A percentile compares a stretch with the other conserved stretches of the same genome.
These are phyloP conservation scores for Claviceps sp. DNA, from an alignment of 2,329 filamentous ascomycete genomes.

Conservation along the genomic window DNA sequence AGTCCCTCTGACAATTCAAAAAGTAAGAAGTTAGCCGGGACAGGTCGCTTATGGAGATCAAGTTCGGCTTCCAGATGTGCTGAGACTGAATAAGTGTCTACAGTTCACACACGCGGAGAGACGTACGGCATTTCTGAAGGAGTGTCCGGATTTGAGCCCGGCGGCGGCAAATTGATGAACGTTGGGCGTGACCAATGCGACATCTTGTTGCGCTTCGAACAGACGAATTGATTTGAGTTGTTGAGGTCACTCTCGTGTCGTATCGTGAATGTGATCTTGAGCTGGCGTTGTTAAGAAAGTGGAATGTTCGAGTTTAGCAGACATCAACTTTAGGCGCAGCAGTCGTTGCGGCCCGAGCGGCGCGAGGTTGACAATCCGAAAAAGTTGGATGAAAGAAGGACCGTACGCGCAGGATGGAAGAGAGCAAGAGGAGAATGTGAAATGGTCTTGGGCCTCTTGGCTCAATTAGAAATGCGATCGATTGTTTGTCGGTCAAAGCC, in stretches of 20 bases:
- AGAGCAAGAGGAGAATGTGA: background rate
- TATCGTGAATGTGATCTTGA: no score
- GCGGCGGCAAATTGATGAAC: constrained; percentile 72
- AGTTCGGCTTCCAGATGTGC: background rate
- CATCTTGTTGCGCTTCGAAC: constrained; percentile 14
- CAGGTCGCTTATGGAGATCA: background rate
- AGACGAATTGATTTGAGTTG: no score
- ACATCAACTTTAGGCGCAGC: no score
- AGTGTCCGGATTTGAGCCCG: constrained; percentile 70
- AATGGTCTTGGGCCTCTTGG: background rate
- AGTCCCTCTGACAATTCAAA: constrained; percentile 41
- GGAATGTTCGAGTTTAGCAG: no score
- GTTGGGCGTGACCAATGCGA: constrained; percentile 41
- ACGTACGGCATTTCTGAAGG: constrained; percentile 81
- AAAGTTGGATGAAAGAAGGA: background rate
- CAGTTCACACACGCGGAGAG: background rate
- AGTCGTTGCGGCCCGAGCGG: no score
- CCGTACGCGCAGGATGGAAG: background rate
- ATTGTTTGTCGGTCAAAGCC: background rate
- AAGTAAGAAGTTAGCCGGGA: constrained; percentile 2
- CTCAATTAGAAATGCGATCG: background rate
- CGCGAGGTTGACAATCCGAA: background rate
- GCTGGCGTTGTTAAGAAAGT: no score
- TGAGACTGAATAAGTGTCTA: background rate
- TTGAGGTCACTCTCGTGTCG: no score